Evolutionary conservation across 1,284 basidiomycete species (phyloP).

Genomic region (Apiotrichum porosum): DNA sequence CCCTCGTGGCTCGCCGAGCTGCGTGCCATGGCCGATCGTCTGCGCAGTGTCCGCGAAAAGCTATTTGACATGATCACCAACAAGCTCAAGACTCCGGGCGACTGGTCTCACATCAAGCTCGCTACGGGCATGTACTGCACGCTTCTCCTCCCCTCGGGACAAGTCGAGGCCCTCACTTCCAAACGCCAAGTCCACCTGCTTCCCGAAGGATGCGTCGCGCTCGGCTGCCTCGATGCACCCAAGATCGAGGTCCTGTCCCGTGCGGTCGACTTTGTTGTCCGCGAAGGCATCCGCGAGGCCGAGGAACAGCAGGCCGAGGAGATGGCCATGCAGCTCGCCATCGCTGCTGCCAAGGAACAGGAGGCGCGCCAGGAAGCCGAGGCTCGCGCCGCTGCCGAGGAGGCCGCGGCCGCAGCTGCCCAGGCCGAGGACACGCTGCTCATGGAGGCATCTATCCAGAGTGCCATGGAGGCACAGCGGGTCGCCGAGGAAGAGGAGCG

Average conservation of each 20-base stretch:
- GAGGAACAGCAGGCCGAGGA: slow-evolving; percentile 37
- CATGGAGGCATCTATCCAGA: slow-evolving; percentile 40
- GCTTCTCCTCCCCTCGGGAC: slow-evolving; percentile 32
- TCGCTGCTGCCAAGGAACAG: slow-evolving; percentile 38
- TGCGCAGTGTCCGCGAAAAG: slow-evolving; percentile 83
- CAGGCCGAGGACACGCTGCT: slow-evolving; percentile 39
- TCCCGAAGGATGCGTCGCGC: slow-evolving; percentile 42
- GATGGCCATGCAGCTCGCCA: slow-evolving; percentile 37
- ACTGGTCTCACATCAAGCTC: slow-evolving; percentile 82
- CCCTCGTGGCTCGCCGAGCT: slow-evolving; percentile 81
- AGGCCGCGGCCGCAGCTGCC: slow-evolving; percentile 26
- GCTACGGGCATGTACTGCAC: slow-evolving; percentile 45
- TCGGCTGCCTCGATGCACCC: slow-evolving; percentile 42
- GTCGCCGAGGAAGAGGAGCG: slow-evolving; percentile 37
- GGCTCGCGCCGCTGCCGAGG: slow-evolving; percentile 25
- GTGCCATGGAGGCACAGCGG: slow-evolving; percentile 40
- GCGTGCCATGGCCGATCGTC: slow-evolving; percentile 82
- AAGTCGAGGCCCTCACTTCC: slow-evolving; percentile 32
- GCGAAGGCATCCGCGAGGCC: slow-evolving; percentile 35
- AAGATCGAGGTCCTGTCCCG: slow-evolving; percentile 43
- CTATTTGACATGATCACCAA: slow-evolving; percentile 69
- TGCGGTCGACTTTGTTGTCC: slow-evolving; percentile 41
- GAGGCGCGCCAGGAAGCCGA: slow-evolving; percentile 39
- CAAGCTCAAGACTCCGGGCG: slow-evolving; percentile 80
- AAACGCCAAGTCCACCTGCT: slow-evolving; percentile 44